These are phyloP conservation scores for Fraxinus excelsior DNA, from an alignment of 257 asterid genomes.

Conservation along the genomic window DNA sequence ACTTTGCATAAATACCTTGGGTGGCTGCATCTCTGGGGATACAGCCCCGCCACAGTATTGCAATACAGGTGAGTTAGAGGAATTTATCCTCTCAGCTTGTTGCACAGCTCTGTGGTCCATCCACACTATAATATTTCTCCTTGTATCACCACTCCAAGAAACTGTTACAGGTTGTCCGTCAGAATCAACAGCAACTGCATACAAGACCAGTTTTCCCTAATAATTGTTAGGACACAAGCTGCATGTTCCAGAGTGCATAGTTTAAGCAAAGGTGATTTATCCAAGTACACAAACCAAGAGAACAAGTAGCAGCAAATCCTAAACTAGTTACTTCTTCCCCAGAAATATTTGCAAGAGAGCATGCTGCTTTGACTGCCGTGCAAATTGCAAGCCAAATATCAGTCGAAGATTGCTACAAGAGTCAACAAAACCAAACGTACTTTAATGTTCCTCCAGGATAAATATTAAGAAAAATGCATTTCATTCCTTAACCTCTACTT, in stretches of 20 bases:
- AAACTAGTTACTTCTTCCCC: conserved; percentile 80
- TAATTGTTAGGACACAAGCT: conserved; percentile 36
- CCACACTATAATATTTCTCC: conserved; percentile 96
- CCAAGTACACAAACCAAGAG: conserved; percentile 67
- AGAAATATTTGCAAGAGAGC: conserved; percentile 65
- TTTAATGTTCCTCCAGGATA: conserved; percentile 3
- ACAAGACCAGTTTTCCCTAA: conserved; percentile 40
- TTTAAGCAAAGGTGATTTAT: conserved; percentile 15
- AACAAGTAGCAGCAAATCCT: conserved; percentile 98
- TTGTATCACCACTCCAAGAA: conserved; percentile 84
- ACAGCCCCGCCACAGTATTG: conserved; percentile 97
- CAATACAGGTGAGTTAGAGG: conserved; percentile 82
- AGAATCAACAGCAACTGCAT: conserved; percentile 88
- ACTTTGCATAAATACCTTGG: conserved; percentile 60
- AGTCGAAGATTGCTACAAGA: conserved; percentile 87
- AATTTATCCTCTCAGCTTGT: conserved; percentile 86
- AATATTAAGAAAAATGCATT: not conserved
- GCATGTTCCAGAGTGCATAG: conserved; percentile 22
- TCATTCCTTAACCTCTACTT: not conserved
- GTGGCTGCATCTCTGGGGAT: conserved; percentile 96
- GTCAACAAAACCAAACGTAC: not conserved
- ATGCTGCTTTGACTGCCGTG: conserved; percentile 88
- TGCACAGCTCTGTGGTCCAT: conserved; percentile 99
- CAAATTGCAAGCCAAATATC: conserved; percentile 99
- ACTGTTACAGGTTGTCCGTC: conserved; percentile 97